Evolutionary conservation across 1,139 yeast genomes (phyloP), one percentile per base, ranked within the genome.

Genomic region (Taphrina confusa): DNA sequence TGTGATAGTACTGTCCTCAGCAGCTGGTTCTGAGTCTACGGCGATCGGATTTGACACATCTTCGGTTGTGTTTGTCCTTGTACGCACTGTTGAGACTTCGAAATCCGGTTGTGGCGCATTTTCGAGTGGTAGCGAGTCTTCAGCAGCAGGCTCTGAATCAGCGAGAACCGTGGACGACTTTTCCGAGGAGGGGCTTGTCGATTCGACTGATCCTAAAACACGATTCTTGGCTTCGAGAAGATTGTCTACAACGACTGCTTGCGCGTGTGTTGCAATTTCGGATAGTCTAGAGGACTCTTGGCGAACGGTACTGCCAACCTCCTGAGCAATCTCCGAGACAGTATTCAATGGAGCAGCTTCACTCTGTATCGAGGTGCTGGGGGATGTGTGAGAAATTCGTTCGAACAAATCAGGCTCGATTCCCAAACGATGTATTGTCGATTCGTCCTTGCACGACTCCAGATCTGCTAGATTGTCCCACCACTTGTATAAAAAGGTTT

Each of bases 401-500:
- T 11, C 42, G 18, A 9, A 47, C 1, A 47, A 20, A 2, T 11
- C 52, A 20, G 42, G 40, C 30, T 47, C 52, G 25, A 54, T 31
- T 34, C 58, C 58, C 45, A 54, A 14, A 12, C 58, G 40, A 40
- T 61, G 63, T 28, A 62, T 58, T 25, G 63, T 72, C 56, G 65
- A 57, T 34, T 67, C 66, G 50, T 72, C 73, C 49, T 68, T 65
- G 62, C 77, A 81, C 63, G 74, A 72, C 23, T 76, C 76, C 65
- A 83, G 76, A 64, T 79, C 75, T 68, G 82, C 84, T 66, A 91
- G 76, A 65, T 82, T 79, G 54, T 78, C 80, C 99, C 99, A 92
- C 99, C 99, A 92, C 66, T 87, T 79, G 76, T 87, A 92, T 70
- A 92, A 78, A 70, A 88, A 88, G 56, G 87, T 83, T 70, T 92